Base-by-base conservation (phyloP, 139 green algal genomes). In the Haematococcus lacustris region DNA sequence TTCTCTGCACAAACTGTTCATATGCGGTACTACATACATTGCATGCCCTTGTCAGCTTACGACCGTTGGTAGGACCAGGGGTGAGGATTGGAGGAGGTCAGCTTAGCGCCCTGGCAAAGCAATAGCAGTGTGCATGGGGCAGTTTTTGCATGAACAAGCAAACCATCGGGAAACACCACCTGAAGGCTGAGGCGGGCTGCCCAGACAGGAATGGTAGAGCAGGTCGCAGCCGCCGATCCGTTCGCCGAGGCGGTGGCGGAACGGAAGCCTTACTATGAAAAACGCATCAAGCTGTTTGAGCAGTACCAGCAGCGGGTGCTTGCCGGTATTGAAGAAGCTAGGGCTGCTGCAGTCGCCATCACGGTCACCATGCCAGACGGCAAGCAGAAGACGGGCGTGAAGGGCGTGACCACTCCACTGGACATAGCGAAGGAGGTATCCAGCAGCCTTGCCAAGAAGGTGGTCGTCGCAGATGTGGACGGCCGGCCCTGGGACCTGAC, bases 341-440 rank as follows among this genome's bases (percentile, higher is more conserved):
- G 83, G 51, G 74, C 73, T 34, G 82, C 80, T 28, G 78, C 75
- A 17, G 83, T 81, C 33, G 40, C 76, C 9, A 94, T 97, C 83
- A 91, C 80, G 61, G 80, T 99, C n/a, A 90, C 86, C 1, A 71
- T 98, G 80, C 95, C 95, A 1, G 87, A 97, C 70, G 91, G 92
- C 23, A 75, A 71, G 1, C 73, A 84, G 47, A 85, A 82, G 62
- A 32, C 83, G 0, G 95, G 73, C n/a, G 68, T 98, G 34, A 88
- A 89, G 77, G 85, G 83, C 30, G 87, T 91, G 2, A 97, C 95
- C 43, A 97, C 91, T 0, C 95, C 95, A 0, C 82, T 97, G 78
- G 95, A 99, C 73, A 82, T 99, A 32, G 95, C 94, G 33, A 90
- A 87, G 32, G 71, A 72, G 26, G 93, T 98, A 41, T 91, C 86